These are phyloP conservation scores for Suhomyces terraborum DNA, from an alignment of 1,139 yeast genomes.

Conservation along the genomic window DNA sequence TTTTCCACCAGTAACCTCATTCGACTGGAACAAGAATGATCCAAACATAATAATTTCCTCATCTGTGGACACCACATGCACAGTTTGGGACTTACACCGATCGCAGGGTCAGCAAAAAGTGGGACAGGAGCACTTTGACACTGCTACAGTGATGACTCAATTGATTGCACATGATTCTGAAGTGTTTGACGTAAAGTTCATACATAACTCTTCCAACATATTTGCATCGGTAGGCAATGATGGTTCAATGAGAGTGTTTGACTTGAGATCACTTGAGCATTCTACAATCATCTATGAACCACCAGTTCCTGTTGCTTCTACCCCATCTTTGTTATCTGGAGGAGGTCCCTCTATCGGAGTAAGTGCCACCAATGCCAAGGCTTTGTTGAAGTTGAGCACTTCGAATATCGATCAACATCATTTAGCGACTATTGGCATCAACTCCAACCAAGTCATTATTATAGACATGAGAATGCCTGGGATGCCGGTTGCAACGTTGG, in stretches of 20 bases:
- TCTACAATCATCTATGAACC: constrained; percentile 91
- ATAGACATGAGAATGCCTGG: constrained; percentile 92
- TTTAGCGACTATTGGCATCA: constrained; percentile 74
- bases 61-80: constrained; percentile 94
- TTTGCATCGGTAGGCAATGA: constrained; percentile 96
- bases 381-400: constrained; percentile 73
- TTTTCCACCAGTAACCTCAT: constrained; percentile 84
- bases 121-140: constrained; percentile 24
- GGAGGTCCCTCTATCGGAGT: constrained; percentile 7
- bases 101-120: constrained; percentile 20
- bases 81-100: constrained; percentile 82
- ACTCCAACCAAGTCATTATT: constrained; percentile 65
- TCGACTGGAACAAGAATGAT: constrained; percentile 86
- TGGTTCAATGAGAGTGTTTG: constrained; percentile 92
- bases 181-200: constrained; percentile 88
- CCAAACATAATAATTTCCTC: constrained; percentile 76
- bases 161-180: constrained; percentile 95
- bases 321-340: constrained; percentile 31
- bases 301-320: constrained; percentile 6
- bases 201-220: constrained; percentile 71
- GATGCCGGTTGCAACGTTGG: constrained; percentile 66
- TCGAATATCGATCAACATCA: constrained; percentile 81
- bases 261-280: constrained; percentile 84
- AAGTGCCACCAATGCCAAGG: constrained; percentile 43
- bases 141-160: constrained; percentile 86